Base-by-base conservation (phyloP, 2,329 filamentous ascomycete species). In the Cladobotryum mycophilum region DNA sequence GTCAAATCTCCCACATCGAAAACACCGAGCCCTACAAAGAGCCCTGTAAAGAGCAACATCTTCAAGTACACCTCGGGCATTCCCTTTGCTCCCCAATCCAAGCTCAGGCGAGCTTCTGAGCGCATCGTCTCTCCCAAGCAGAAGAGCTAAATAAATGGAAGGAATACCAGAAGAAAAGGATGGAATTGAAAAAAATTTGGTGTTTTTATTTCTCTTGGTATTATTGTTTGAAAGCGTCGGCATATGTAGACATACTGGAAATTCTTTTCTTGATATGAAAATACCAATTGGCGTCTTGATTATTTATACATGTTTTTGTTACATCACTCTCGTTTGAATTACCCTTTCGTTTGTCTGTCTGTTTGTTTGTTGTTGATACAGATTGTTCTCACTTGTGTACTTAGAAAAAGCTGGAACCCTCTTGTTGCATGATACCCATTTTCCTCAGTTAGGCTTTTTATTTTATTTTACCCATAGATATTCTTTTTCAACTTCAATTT, bases 1-100 rank as follows among this genome's bases (percentile, higher is more conserved):
- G 60, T 65, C 7, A 60, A 60, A 41, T 64, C 67, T 7, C 65
- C 70, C 13, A 58, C 54, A 2, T 56, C 59, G 8, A 46, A n/a
- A 17, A 66, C 65, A 37, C 66, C 69, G 11, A 69, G 61, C 33
- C 66, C 67, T 0, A 50, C 64, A 54, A 73, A 69, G 62, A 69
- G 60, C 48, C 25, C 25, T 8, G 25, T 30, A 6, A 53, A 58
- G 40, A 58, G 56, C 41, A 61, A 59, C 1, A 57, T 71, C 41
- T 71, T 70, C 38, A 61, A 65, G 13, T 69, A 70, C 47, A 73
- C 67, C 4, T 67, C 73, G 12, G 68, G 72, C 5, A 78, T 79
- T 41, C 75, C 73, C 1, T 79, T 79, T 63, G 73, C 72, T 5
- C 66, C 67, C 6, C 58, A 61, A 22, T 51, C 59, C 2, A 56